phyloP scores from a whole-genome alignment of 2,329 filamentous ascomycete species.

The Endothia cerciana region DNA sequence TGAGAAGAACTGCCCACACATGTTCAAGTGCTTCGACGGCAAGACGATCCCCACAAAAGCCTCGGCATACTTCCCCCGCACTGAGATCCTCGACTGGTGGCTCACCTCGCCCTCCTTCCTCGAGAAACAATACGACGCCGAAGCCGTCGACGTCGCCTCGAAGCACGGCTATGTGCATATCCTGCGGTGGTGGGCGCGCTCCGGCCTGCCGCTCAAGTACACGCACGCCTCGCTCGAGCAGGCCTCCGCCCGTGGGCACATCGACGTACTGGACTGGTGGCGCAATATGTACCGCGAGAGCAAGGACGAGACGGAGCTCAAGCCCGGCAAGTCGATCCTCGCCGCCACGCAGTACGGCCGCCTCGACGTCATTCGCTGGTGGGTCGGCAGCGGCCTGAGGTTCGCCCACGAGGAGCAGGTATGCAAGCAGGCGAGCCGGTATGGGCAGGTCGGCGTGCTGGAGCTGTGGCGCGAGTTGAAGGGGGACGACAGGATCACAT shows the following conservation, averaged over 20 bases:
- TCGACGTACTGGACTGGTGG: constrained; percentile 95
- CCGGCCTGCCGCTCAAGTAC: constrained; percentile 78
- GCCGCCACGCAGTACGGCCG: constrained; percentile 84
- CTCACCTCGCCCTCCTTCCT: constrained; percentile 79
- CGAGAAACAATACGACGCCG: constrained; percentile 82
- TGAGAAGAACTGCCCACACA: constrained; percentile 64
- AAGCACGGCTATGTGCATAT: constrained; percentile 83
- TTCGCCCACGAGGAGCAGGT: constrained; percentile 81
- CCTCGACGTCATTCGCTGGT: constrained; percentile 80
- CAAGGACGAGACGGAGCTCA: constrained; percentile 61
- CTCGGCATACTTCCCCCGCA: constrained; percentile 82
- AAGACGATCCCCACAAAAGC: constrained; percentile 86
- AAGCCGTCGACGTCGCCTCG: constrained; percentile 86
- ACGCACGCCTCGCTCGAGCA: constrained; percentile 87
- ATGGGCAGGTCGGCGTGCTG: constrained; percentile 82
- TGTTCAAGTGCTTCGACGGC: constrained; percentile 86
- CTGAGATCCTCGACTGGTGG: constrained; percentile 91
- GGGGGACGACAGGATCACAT: constrained; percentile 56
- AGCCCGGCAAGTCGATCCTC: constrained; percentile 82
- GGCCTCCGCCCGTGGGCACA: constrained; percentile 80
- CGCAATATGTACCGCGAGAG: constrained; percentile 68
- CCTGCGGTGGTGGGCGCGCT: constrained; percentile 86
- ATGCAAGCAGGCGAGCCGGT: constrained; percentile 80
- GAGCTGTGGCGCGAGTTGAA: constrained; percentile 80
- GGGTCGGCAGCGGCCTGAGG: constrained; percentile 80